phyloP scores from a whole-genome alignment of 108 stramenopile species.

The Nitzschia palea region DNA sequence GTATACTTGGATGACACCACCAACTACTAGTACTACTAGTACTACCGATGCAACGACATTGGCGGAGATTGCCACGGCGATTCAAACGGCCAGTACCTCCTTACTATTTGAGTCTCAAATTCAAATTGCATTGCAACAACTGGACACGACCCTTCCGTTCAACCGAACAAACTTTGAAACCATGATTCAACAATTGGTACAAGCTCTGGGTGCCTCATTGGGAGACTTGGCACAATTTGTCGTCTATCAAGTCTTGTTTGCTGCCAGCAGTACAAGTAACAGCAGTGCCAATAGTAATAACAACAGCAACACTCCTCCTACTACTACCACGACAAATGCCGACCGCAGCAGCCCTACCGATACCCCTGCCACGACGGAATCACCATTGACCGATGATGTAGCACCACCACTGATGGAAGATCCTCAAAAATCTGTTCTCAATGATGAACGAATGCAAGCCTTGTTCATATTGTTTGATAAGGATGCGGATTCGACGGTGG shows the following conservation, averaged over 20 bases:
- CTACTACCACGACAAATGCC: background rate
- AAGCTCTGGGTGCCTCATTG: background rate
- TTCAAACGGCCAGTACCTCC: slow-evolving; percentile 10
- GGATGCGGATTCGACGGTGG: slow-evolving; percentile 32
- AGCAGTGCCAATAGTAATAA: background rate
- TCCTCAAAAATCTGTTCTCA: slow-evolving; percentile 28
- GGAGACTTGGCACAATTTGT: slow-evolving; percentile 10
- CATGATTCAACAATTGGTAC: slow-evolving; percentile 16
- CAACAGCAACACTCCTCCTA: background rate
- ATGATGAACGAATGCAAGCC: slow-evolving; percentile 39
- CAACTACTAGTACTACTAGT: too few relatives aligned
- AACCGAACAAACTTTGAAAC: slow-evolving; percentile 14
- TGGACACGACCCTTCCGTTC: background rate
- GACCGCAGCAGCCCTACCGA: too few relatives aligned
- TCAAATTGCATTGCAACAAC: slow-evolving; percentile 7
- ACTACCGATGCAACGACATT: slow-evolving; percentile 1
- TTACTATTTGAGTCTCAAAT: slow-evolving; percentile 20
- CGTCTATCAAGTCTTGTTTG: slow-evolving; percentile 15
- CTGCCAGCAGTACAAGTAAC: background rate
- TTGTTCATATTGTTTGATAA: slow-evolving; percentile 48
- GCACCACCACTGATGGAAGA: background rate
- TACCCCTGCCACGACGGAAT: background rate
- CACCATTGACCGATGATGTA: background rate
- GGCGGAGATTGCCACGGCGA: slow-evolving; percentile 7
- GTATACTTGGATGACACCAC: slow-evolving; percentile 14